These are phyloP conservation scores for Geosmithia flava DNA, from an alignment of 2,329 filamentous ascomycete genomes.

Conservation along the genomic window DNA sequence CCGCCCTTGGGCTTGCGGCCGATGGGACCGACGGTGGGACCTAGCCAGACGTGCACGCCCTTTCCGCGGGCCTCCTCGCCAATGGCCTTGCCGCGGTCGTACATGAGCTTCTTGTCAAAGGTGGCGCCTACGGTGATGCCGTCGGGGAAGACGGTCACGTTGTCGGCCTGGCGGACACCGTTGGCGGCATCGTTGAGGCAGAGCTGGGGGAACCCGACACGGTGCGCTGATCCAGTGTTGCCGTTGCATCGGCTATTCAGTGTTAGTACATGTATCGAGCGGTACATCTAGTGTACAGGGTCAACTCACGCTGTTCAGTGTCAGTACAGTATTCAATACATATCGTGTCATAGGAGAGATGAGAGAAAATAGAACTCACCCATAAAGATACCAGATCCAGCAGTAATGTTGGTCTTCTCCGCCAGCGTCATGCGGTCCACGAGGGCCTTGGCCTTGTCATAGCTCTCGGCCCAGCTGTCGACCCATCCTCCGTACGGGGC, in stretches of 20 bases:
- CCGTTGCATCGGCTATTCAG: slow-evolving; percentile 52
- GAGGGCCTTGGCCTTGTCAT: slow-evolving; percentile 53
- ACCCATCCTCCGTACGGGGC: slow-evolving; percentile 62
- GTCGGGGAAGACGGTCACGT: slow-evolving; percentile 65
- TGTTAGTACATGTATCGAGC: neutral
- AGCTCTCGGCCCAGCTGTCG: slow-evolving; percentile 55
- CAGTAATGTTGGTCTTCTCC: slow-evolving; percentile 69
- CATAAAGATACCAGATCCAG: slow-evolving; percentile 61
- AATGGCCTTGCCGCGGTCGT: slow-evolving; percentile 52
- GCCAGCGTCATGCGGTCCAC: slow-evolving; percentile 68
- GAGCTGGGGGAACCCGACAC: slow-evolving; percentile 60
- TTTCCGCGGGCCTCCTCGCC: slow-evolving; percentile 64
- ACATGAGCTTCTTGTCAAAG: slow-evolving; percentile 61
- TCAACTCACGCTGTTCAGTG: slow-evolving; percentile 3
- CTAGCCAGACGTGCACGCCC: slow-evolving; percentile 59
- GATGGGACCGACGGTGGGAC: slow-evolving; percentile 57
- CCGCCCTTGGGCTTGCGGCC: slow-evolving; percentile 63
- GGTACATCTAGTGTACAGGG: neutral
- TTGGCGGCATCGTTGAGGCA: slow-evolving; percentile 62
- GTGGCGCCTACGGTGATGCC: slow-evolving; percentile 69
- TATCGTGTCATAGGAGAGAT: neutral
- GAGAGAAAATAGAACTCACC: slow-evolving; percentile 21
- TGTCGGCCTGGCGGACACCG: slow-evolving; percentile 61
- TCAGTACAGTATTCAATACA: neutral
- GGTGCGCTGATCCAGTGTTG: slow-evolving; percentile 59